Evolutionary conservation across 2,329 filamentous ascomycete species (phyloP).

Genomic region (Elsinoe ampelina): DNA sequence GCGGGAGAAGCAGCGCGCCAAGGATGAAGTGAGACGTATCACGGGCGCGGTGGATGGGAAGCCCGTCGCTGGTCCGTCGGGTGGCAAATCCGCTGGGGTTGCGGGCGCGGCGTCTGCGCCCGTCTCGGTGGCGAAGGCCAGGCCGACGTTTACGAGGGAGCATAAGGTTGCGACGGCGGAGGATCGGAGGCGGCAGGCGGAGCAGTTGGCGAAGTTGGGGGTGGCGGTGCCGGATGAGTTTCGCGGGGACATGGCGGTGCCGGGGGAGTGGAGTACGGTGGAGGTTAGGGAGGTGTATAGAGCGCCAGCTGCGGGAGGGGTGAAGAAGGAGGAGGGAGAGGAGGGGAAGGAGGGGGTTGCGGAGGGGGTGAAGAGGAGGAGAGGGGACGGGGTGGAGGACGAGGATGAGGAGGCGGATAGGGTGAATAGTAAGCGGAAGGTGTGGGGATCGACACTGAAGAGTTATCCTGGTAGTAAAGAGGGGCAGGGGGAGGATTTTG

Average conservation of each 20-base stretch:
- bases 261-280: slow-evolving; percentile 76
- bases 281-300: slow-evolving; percentile 35
- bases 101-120: slow-evolving; percentile 21
- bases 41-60: slow-evolving; percentile 60
- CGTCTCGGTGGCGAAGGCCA: slow-evolving; percentile 25
- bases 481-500: slow-evolving; percentile 48
- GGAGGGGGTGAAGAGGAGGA: slow-evolving; percentile 53
- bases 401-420: slow-evolving; percentile 53
- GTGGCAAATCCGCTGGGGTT: slow-evolving; percentile 18
- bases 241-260: slow-evolving; percentile 72
- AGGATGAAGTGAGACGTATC: slow-evolving; percentile 74
- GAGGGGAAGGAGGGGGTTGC: slow-evolving; percentile 36
- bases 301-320: slow-evolving; percentile 15
- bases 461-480: slow-evolving; percentile 35
- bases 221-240: slow-evolving; percentile 73
- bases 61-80: slow-evolving; percentile 26
- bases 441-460: slow-evolving; percentile 40
- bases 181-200: slow-evolving; percentile 72
- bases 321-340: slow-evolving; percentile 35
- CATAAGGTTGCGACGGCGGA: slow-evolving; percentile 43
- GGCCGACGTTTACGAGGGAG: slow-evolving; percentile 24
- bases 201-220: slow-evolving; percentile 80
- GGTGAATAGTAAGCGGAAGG: slow-evolving; percentile 35
- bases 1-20: slow-evolving; percentile 72
- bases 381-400: slow-evolving; percentile 49